These are phyloP conservation scores for Podaxis carcinomalis DNA, from an alignment of 768 basidiomycete species.

Conservation along the genomic window DNA sequence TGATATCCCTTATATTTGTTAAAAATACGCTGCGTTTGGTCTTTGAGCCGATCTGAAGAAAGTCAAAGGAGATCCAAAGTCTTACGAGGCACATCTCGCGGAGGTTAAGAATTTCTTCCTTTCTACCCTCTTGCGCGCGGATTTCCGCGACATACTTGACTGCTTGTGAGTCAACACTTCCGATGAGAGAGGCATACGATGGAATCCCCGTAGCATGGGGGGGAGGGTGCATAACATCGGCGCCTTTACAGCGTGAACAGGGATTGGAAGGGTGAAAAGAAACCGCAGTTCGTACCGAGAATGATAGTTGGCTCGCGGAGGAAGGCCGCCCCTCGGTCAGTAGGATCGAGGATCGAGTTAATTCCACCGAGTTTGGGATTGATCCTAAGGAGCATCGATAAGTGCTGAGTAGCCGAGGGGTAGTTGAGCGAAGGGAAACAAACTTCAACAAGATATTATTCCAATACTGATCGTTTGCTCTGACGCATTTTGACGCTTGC, in stretches of 20 bases:
- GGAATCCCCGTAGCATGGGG: constrained; percentile 77
- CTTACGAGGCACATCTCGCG: constrained; percentile 57
- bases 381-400: constrained; percentile 38
- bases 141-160: constrained; percentile 69
- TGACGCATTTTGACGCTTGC: constrained; percentile 55
- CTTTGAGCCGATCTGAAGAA: neutral
- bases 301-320: constrained; percentile 64
- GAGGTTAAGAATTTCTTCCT: constrained; percentile 76
- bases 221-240: constrained; percentile 81
- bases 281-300: neutral
- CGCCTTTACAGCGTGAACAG: constrained; percentile 38
- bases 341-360: constrained; percentile 66
- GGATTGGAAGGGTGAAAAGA: neutral
- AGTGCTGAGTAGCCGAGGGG: neutral
- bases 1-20: constrained; percentile 57
- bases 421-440: constrained; percentile 17
- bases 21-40: constrained; percentile 45
- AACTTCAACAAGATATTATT: constrained; percentile 82
- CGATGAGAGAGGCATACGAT: constrained; percentile 78
- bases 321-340: constrained; percentile 46
- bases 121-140: constrained; percentile 62
- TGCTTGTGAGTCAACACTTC: constrained; percentile 69
- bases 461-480: constrained; percentile 73
- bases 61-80: neutral
- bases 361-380: constrained; percentile 85